These are phyloP conservation scores for Lipomyces sp. DNA, from an alignment of 805 yeast genomes.

Conservation along the genomic window DNA sequence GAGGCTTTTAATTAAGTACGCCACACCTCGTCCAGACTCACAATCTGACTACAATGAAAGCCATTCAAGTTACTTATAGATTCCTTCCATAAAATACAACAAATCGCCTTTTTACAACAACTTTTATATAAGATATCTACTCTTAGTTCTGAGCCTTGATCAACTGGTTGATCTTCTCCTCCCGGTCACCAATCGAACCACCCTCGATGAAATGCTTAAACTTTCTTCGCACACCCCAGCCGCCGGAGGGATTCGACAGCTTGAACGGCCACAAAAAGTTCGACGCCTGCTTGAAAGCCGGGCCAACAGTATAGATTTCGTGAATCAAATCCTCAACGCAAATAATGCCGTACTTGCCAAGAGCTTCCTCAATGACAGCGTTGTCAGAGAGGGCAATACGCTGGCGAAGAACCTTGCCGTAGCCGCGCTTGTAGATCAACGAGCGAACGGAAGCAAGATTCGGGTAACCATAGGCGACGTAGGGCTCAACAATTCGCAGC, in stretches of 20 bases:
- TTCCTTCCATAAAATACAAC: background rate
- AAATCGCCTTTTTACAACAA: background rate
- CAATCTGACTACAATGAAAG: background rate
- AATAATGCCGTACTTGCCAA: conserved; percentile 72
- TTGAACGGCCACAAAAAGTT: conserved; percentile 85
- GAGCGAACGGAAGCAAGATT: conserved; percentile 68
- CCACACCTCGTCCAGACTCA: no score
- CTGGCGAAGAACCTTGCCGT: conserved; percentile 77
- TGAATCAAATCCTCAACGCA: conserved; percentile 75
- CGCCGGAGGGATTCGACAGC: conserved; percentile 78
- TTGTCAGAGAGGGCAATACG: conserved; percentile 70
- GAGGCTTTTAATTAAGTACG: no score
- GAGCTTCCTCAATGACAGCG: conserved; percentile 63
- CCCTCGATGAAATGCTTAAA: conserved; percentile 82
- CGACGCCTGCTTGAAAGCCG: conserved; percentile 81
- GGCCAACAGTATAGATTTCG: conserved; percentile 80
- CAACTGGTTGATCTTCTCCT: conserved; percentile 70
- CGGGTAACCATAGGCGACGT: conserved; percentile 81
- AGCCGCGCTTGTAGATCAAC: conserved; percentile 78
- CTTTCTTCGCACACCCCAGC: conserved; percentile 77
- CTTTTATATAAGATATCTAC: background rate
- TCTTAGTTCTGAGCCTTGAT: conserved; percentile 39
- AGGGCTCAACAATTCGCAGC: conserved; percentile 75
- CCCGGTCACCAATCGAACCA: conserved; percentile 83
- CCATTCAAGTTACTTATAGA: background rate